Evolutionary conservation across 345 rosid genomes (phyloP).

Genomic region (Dipteronia sinensis): DNA sequence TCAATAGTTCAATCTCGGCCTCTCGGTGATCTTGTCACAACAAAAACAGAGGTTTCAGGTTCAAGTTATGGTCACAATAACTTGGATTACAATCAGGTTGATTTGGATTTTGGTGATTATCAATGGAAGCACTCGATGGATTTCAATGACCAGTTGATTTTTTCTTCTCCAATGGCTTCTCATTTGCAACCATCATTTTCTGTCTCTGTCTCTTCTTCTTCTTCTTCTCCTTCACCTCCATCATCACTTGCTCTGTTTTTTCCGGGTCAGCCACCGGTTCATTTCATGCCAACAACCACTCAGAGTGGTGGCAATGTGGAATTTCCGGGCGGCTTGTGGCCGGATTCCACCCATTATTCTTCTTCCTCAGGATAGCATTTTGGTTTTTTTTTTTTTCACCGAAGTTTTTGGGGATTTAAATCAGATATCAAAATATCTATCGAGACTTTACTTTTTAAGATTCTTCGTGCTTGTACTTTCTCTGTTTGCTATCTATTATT

Average conservation of each 20-base stretch:
- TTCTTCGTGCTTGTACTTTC: no score
- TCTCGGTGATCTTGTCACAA: background rate
- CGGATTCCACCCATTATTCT: constrained; percentile 25
- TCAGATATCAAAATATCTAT: no score
- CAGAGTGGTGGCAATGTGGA: constrained; percentile 15
- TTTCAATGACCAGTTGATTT: constrained; percentile 43
- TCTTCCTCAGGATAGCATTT: constrained; percentile 25
- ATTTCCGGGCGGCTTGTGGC: constrained; percentile 24
- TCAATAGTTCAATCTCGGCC: constrained; percentile 31
- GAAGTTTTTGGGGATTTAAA: no score
- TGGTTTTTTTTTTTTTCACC: background rate
- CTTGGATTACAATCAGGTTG: constrained; percentile 6
- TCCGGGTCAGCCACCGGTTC: constrained; percentile 17
- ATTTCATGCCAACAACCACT: constrained; percentile 9
- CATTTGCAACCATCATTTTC: constrained; percentile 30
- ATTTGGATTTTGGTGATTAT: constrained; percentile 23
- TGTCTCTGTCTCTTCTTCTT: constrained; percentile 13
- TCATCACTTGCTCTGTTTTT: constrained; percentile 21
- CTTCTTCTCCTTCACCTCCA: constrained; percentile 31
- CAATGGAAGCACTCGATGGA: constrained; percentile 29
- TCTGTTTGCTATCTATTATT: no score
- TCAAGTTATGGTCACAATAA: background rate
- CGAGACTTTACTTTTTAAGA: no score
- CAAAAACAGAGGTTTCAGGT: constrained; percentile 1
- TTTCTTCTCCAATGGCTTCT: constrained; percentile 33